phyloP scores from a whole-genome alignment of 495 filamentous ascomycete species.

The Tuber calosporum region DNA sequence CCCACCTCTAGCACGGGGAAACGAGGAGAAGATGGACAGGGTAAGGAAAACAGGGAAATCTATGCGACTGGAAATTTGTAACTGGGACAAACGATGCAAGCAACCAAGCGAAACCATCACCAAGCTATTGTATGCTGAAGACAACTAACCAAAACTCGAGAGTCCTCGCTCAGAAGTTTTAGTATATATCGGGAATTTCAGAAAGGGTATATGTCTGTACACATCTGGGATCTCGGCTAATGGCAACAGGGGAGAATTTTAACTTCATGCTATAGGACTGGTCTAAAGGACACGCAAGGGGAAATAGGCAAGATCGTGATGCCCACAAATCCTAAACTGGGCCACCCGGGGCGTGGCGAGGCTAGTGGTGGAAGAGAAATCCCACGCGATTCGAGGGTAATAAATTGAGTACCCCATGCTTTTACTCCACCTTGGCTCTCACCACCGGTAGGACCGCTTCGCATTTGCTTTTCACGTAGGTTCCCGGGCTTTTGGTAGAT shows the following conservation, averaged over 20 bases:
- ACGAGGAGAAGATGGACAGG: not conserved
- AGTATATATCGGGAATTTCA: not conserved
- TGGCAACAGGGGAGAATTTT: not conserved
- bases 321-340: not conserved
- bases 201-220: not conserved
- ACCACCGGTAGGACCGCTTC: too few relatives aligned
- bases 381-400: too few relatives aligned
- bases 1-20: not conserved
- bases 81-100: not conserved
- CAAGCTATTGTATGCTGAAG: not conserved
- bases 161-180: not conserved
- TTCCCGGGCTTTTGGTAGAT: too few relatives aligned
- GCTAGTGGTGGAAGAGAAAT: too few relatives aligned
- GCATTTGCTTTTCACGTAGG: too few relatives aligned
- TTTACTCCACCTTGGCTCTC: too few relatives aligned
- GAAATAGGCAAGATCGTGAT: not conserved
- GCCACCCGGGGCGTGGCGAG: too few relatives aligned
- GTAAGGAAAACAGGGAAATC: not conserved
- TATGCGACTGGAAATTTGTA: not conserved
- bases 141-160: not conserved
- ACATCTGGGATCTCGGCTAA: not conserved
- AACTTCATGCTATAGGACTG: not conserved
- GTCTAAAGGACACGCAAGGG: not conserved
- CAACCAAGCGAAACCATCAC: not conserved
- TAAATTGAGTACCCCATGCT: too few relatives aligned